phyloP scores from a whole-genome alignment of 2,329 filamentous ascomycete genomes.

The Cladophialophora bantiana region DNA sequence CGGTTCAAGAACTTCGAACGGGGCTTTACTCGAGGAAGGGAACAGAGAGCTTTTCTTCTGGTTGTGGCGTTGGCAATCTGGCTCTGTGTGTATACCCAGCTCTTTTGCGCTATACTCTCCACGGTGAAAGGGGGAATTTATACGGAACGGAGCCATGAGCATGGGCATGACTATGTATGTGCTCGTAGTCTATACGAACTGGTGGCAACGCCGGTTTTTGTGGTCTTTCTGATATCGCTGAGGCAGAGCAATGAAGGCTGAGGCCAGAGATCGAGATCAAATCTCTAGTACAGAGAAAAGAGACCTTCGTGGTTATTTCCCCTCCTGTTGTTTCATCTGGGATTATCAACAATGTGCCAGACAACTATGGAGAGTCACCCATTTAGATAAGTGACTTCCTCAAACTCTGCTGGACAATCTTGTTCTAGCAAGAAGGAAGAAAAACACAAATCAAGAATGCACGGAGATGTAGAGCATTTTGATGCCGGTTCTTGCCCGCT shows the following conservation, averaged over 20 bases:
- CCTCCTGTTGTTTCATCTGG: neutral
- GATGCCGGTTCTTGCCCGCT: slow-evolving; percentile 36
- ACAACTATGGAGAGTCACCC: slow-evolving; percentile 56
- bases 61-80: slow-evolving; percentile 4
- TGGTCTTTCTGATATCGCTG: neutral
- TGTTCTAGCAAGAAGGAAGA: slow-evolving; percentile 49
- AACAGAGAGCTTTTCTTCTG: slow-evolving; percentile 2
- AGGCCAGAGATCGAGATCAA: neutral
- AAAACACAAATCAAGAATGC: slow-evolving; percentile 37
- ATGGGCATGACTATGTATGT: neutral
- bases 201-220: neutral
- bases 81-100: neutral
- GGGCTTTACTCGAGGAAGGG: neutral
- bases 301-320: neutral
- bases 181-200: slow-evolving; percentile 4
- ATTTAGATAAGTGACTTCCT: slow-evolving; percentile 52
- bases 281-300: slow-evolving; percentile 1
- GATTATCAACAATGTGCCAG: slow-evolving; percentile 47
- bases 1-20: slow-evolving; percentile 15
- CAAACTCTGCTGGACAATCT: slow-evolving; percentile 52
- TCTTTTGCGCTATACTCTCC: neutral
- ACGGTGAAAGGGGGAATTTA: neutral
- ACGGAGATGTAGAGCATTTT: slow-evolving; percentile 27
- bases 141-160: neutral
- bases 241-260: neutral